Evolutionary conservation across 805 yeast species (phyloP), one percentile per base, ranked within the genome.

Genomic region (Cephaloascus albidus): DNA sequence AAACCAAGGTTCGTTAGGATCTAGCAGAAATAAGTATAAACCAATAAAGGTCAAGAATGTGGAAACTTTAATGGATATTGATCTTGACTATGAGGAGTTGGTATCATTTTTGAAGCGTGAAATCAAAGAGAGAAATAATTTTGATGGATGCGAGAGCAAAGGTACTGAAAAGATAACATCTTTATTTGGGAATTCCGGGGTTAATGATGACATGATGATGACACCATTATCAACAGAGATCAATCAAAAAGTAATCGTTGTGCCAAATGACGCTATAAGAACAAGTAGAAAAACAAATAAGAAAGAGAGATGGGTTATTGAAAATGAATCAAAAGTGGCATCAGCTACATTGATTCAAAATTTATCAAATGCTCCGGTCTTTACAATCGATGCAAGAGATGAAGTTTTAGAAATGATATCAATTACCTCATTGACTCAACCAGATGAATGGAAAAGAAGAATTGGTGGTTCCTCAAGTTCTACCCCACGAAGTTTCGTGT

Each of bases 401-500:
- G 97, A 88, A 44, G 84, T 86, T 2, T 57, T 93, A 44, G 90
- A 88, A 38, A 84, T 88, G 72, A 84, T 90, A 32, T 70, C 84
- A 12, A 73, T 81, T 2, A 82, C 89, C 0, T 81, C 94, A 0
- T 58, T 86, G n/a, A 67, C 70, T 20, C 87, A 77, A 45, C 80
- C 77, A 37, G 95, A 86, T 44, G 90, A 85, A 68, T 81, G 87
- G 86, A 63, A 81, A 38, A 72, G 94, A 49, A 83, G 85, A 47
- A 87, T 90, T 3, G 85, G 89, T 5, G 87, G 90, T 16, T 75
- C 83, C 3, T 53, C 57, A 14, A 84, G 78, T 49, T 66, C 93
- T 3, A 70, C 80, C 1, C 94, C 95, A 14, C 70, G 87, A 55
- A 86, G 88, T 40, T 89, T 83, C 60, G 81, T 90, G 8, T 62